These are phyloP conservation scores for Dactylellina cionopaga DNA, from an alignment of 2,329 filamentous ascomycete species.

Conservation along the genomic window DNA sequence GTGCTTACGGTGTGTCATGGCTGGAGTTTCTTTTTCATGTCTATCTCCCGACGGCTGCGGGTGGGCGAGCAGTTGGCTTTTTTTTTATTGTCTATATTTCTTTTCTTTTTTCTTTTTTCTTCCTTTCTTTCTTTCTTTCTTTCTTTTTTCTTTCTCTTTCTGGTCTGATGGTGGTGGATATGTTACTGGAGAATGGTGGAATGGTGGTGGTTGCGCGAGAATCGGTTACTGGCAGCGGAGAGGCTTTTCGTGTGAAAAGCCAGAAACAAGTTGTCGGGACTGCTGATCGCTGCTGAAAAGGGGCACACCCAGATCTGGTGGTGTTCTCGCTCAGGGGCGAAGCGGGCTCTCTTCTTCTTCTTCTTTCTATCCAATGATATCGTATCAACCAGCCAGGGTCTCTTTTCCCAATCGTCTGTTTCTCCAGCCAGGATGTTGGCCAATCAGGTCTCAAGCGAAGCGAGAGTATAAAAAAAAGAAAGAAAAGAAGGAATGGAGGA, in stretches of 20 bases:
- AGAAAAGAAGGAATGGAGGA: too few species aligned
- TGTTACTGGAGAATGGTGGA: too few species aligned
- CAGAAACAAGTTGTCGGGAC: conserved; percentile 53
- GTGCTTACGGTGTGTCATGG: neutral
- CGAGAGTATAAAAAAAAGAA: conserved; percentile 15
- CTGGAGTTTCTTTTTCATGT: conserved; percentile 5
- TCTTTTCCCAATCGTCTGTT: neutral
- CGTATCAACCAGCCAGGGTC: neutral
- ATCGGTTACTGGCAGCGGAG: conserved; percentile 52
- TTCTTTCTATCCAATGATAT: too few species aligned
- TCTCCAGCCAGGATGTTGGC: neutral
- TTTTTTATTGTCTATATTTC: neutral
- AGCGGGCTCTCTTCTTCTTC: neutral
- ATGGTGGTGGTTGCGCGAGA: conserved; percentile 45
- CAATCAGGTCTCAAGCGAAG: conserved; percentile 35
- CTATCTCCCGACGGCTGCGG: conserved; percentile 33
- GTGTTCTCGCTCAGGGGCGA: conserved; percentile 9
- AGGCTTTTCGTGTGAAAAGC: conserved; percentile 49
- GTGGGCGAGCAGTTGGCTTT: conserved; percentile 1
- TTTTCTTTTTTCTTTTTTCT: neutral
- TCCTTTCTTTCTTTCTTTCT: neutral
- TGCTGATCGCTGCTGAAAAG: conserved; percentile 53
- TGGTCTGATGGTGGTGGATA: neutral
- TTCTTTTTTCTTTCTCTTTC: neutral
- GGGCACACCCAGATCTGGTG: conserved; percentile 41